Base-by-base conservation (phyloP, 495 filamentous ascomycete genomes). In the Beverwykella pulmonaria region DNA sequence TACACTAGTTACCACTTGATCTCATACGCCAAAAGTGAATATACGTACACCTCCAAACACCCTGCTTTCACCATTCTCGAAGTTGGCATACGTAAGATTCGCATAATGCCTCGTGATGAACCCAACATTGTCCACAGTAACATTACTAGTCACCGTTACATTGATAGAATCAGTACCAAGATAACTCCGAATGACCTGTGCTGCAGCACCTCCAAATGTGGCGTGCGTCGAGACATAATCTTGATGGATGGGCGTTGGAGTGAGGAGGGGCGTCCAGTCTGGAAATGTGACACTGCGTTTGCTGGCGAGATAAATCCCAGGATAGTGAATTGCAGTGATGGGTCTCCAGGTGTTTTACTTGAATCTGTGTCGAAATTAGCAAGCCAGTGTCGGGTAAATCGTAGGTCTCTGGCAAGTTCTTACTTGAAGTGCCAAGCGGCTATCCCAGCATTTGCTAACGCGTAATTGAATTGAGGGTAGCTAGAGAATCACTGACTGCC, bases 171-270 rank as follows among this genome's bases (percentile, higher is more conserved):
- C 73, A 0, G 70, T 74, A 12, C 68, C 57, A 52, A 73, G 75
- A 60, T 58, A 75, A 9, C 53, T 65, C 14, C 63, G 34, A 9
- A 78, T 50, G 1, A 76, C 72, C 15, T 61, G 61, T 1, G 71
- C 66, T 5, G 74, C 76, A 3, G 76, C 76, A 12, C 61, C 71
- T n/a, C 76, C 76, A 65, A 75, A 76, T 0, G 74, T 76, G 19
- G 75, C 71, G 54, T 78, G 76, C 15, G 73, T 75, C 20, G 75
- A 77, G 0, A 71, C 58, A 26, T 78, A 78, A 50, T 78, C 76
- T 17, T 66, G 76, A 53, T 78, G 75, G 50, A 26, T 71, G 0
- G 76, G 76, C 5, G 76, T 78, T 14, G 76, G 76, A 1, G 68
- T 58, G 1, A 78, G 65, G 4, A 78, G 74, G 1, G 76, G 76